A percentile compares a stretch with the other conserved stretches of the same genome.
Evolutionary conservation across 495 filamentous ascomycete species (phyloP).

Genomic region (Tuber microsphaerosporum): DNA sequence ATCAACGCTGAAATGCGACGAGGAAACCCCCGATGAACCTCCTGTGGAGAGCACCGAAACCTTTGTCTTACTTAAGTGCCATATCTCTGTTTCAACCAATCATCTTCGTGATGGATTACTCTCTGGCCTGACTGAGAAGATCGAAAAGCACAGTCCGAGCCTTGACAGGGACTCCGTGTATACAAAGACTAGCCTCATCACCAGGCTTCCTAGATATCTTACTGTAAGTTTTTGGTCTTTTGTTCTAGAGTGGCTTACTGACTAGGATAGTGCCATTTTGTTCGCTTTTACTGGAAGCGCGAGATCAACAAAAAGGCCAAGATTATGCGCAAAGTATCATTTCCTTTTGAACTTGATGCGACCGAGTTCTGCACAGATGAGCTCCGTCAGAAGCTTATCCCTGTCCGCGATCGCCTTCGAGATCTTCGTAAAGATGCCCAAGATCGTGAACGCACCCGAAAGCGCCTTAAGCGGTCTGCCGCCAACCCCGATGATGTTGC

Average conservation of each 20-base stretch:
- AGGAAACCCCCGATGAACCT: conserved; percentile 64
- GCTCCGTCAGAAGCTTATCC: conserved; percentile 70
- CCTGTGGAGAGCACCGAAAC: conserved; percentile 58
- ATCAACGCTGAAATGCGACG: conserved; percentile 72
- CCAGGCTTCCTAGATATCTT: conserved; percentile 85
- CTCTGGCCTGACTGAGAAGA: conserved; percentile 72
- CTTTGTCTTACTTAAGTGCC: conserved; percentile 92
- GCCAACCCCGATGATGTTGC: conserved; percentile 41
- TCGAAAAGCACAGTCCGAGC: conserved; percentile 76
- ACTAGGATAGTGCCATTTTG: conserved; percentile 58
- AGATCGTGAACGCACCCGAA: conserved; percentile 78
- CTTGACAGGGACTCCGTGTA: conserved; percentile 74
- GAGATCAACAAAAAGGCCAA: conserved; percentile 96
- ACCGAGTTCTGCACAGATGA: conserved; percentile 94
- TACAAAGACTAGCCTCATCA: conserved; percentile 81
- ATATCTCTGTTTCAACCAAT: conserved; percentile 78
- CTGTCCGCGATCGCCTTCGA: conserved; percentile 87
- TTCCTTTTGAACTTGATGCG: conserved; percentile 84
- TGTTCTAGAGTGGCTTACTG: conserved; percentile 13
- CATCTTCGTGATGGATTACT: conserved; percentile 81
- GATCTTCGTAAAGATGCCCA: conserved; percentile 91
- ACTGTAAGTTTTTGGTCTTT: conserved; percentile 52
- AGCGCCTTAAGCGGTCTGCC: conserved; percentile 72
- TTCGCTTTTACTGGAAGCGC: conserved; percentile 95
- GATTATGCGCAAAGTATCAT: conserved; percentile 97